A percentile compares a stretch with the other conserved stretches of the same genome.
phyloP scores from a whole-genome alignment of 495 filamentous ascomycete species.

The Neurospora terricola region DNA sequence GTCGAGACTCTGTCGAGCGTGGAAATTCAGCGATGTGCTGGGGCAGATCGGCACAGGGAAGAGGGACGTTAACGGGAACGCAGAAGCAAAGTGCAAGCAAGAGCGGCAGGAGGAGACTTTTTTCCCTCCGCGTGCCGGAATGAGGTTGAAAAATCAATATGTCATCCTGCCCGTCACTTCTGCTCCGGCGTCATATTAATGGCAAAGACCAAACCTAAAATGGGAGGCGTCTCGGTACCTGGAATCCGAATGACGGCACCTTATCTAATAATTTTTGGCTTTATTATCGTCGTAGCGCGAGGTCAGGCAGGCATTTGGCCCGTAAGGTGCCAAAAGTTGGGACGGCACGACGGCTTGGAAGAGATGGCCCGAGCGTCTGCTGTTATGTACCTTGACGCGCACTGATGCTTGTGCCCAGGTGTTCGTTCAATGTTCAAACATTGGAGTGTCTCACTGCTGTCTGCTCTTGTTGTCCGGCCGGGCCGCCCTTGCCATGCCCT shows the following conservation, averaged over 20 bases:
- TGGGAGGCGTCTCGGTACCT: background rate
- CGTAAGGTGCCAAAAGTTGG: background rate
- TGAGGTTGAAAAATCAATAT: background rate
- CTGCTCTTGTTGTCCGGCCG: background rate
- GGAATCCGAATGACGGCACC: background rate
- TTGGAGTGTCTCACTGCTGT: background rate
- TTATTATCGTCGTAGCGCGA: background rate
- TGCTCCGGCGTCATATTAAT: background rate
- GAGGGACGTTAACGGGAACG: background rate
- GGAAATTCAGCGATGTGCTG: background rate
- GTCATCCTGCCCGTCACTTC: background rate
- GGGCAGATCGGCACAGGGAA: background rate
- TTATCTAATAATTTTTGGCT: background rate
- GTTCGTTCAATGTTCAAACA: background rate
- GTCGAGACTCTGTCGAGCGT: background rate
- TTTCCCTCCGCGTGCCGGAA: background rate
- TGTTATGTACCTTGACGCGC: background rate
- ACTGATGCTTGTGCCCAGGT: background rate
- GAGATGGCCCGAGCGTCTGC: background rate
- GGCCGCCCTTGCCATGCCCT: background rate
- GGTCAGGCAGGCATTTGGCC: background rate
- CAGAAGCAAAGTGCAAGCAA: background rate
- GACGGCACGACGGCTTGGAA: background rate
- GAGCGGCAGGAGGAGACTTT: background rate
- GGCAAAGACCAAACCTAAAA: background rate